phyloP scores from a whole-genome alignment of 1,139 yeast species.

The Geotrichum citri-aurantii region DNA sequence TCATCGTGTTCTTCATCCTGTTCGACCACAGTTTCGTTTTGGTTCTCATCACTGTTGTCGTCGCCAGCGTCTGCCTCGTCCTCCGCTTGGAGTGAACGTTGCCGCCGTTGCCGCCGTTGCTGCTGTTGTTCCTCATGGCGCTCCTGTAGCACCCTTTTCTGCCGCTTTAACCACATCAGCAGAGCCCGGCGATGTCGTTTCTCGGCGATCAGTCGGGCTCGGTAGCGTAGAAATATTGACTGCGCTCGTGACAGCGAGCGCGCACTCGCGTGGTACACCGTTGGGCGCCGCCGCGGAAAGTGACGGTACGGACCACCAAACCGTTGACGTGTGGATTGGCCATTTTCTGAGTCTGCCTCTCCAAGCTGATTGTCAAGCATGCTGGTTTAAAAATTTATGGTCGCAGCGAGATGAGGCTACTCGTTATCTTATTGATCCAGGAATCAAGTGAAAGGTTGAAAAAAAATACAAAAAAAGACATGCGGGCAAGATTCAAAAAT shows the following conservation, averaged over 20 bases:
- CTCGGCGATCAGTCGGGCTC: neutral
- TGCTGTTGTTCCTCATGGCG: neutral
- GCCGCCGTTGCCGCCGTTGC: neutral
- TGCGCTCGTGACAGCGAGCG: neutral
- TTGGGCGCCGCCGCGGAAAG: neutral
- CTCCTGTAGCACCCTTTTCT: neutral
- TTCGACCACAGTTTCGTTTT: too few relatives aligned
- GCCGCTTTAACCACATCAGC: neutral
- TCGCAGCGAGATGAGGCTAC: too few relatives aligned
- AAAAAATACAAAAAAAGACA: too few relatives aligned
- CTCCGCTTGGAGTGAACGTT: too few relatives aligned
- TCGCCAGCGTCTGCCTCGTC: too few relatives aligned
- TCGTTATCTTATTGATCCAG: too few relatives aligned
- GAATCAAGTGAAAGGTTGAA: too few relatives aligned
- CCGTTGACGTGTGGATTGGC: neutral
- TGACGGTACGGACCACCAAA: neutral
- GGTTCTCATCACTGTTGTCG: too few relatives aligned
- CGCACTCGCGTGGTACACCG: neutral
- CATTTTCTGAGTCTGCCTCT: too few relatives aligned
- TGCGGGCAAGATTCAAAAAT: neutral
- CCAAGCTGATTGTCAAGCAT: too few relatives aligned
- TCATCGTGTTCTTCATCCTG: neutral
- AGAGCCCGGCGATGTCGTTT: neutral
- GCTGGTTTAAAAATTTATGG: too few relatives aligned
- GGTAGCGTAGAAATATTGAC: neutral